Base-by-base conservation (phyloP, 345 rosid genomes). In the Acer campestre region DNA sequence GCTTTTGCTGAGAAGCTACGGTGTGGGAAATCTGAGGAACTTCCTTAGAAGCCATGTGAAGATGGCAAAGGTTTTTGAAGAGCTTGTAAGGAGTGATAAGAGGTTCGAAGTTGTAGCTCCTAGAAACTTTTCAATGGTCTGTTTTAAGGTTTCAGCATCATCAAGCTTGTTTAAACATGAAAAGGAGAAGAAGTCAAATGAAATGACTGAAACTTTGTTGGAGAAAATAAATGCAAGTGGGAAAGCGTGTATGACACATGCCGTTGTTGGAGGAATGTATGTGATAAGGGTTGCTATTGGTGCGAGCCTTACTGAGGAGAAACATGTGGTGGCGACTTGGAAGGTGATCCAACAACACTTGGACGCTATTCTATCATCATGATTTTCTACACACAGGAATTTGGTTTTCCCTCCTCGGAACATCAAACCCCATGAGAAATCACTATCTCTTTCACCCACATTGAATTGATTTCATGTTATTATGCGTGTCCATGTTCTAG, bases 1-100 rank as follows among this genome's bases (percentile, higher is more conserved):
- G 92, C 77, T 89, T 35, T 89, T 89, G 16, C 72, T 90, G 7
- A 66, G 88, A 70, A 87, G 84, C 29, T 82, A 89, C 46, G 92
- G 94, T 3, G 80, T 85, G 73, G 73, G 59, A 23, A 82, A 81
- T 51, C 82, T 89, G 8, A 83, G 77, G 92, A 31, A 31, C 35
- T 31, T 31, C 35, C 35, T 31, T 3, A 3, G 88, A 65, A 53
- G 69, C 46, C 90, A 90, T 68, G 81, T 88, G 7, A 56, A 75
- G 22, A 80, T 88, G 69, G 93, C 93, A 0, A 76, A 75, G 77
- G 20, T 63, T 4, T 90, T 88, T 13, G 88, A 86, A 75, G 79
- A 75, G 58, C 83, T 75, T 11, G 85, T 87, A 2, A 56, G 51
- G 14, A 16, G 38, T 20, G 88, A 88, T 70, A 40, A 77, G 18